These are phyloP conservation scores for Logfia minima DNA, from an alignment of 129 eudicot genomes.

Conservation along the genomic window DNA sequence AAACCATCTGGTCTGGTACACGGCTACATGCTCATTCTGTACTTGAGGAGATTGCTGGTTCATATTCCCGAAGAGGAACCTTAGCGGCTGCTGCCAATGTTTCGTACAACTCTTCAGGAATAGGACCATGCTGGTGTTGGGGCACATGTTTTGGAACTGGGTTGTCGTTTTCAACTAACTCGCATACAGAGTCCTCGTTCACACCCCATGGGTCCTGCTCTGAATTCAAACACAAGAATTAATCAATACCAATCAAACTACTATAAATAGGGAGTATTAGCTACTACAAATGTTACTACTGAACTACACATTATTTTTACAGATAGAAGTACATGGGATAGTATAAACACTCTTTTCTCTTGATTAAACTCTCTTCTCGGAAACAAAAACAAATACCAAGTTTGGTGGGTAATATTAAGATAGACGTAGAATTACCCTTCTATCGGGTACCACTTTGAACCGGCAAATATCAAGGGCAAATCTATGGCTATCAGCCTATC, in stretches of 20 bases:
- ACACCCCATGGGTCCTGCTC: constrained; percentile 1
- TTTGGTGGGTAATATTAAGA: too few relatives aligned
- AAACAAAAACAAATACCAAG: too few relatives aligned
- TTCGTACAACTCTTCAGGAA: background rate
- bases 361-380: too few relatives aligned
- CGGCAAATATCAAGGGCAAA: too few relatives aligned
- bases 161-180: background rate
- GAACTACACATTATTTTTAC: too few relatives aligned
- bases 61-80: background rate
- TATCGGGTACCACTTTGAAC: too few relatives aligned
- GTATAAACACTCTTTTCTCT: too few relatives aligned
- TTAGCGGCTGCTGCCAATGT: background rate
- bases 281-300: too few relatives aligned
- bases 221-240: background rate
- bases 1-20: background rate
- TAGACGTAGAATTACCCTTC: too few relatives aligned
- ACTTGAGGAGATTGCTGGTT: background rate
- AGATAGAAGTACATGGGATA: too few relatives aligned
- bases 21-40: background rate
- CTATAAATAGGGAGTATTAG: too few relatives aligned
- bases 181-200: background rate
- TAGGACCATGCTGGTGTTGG: background rate
- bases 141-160: background rate
- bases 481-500: too few relatives aligned
- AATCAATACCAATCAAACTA: background rate